Base-by-base conservation (phyloP, 495 filamentous ascomycete species). In the Rusavskia elegans region DNA sequence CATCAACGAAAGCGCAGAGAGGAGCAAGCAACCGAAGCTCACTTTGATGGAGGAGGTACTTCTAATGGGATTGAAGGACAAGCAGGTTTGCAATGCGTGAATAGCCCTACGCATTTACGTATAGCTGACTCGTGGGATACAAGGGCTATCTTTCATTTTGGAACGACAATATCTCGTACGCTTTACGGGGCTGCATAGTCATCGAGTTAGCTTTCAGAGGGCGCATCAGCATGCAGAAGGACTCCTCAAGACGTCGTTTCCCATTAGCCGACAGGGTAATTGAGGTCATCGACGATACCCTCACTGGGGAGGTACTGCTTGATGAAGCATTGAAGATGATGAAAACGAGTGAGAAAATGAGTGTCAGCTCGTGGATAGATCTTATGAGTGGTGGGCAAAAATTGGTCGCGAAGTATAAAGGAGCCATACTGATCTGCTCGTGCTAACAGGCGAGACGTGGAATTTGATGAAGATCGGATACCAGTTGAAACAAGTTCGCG, bases 391-490 rank as follows among this genome's bases (percentile, higher is more conserved):
- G 92, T 96, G 83, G 50, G 77, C 54, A 35, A 35, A 35, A 4
- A 8, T 3, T 10, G 32, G 32, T 35, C 9, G 10, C 32, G 32
- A 11, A 35, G 13, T 2, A 35, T 7, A 35, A 10, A 14, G 32
- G 32, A 35, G 32, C 36, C 6, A 29, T 14, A 35, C 45, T 48
- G 19, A 48, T 23, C 20, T 20, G 17, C 35, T 14, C 29, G 51
- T 36, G 40, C 49, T 40, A 23, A 56, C 61, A 98, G 92, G 92
- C 58, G 92, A 98, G 70, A 98, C 92, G 53, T 98, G 92, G 92
- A 98, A 98, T 61, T 72, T 98, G 51, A 96, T 98, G 92, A 98
- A 98, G 71, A 98, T 98, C 60, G 92, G 92, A 63, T 98, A 98
- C 70, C 92, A 97, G 74, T 77, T 98, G 55, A 98, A 98, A 68